Evolutionary conservation across 805 yeast genomes (phyloP).

Genomic region (Hanseniaspora nectarophila): DNA sequence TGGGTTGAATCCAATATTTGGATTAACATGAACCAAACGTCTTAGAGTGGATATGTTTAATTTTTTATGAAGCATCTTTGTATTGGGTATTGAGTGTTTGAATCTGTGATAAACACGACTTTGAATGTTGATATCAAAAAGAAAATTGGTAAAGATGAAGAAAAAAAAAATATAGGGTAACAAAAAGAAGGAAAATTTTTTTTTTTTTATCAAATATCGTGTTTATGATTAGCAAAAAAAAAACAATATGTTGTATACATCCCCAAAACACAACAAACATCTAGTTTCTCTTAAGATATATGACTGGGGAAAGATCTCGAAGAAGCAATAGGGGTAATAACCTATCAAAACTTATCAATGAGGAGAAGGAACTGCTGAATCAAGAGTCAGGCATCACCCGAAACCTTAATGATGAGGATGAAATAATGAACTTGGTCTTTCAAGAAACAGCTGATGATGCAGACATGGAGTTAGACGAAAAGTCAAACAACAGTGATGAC

Average conservation of each 20-base stretch:
- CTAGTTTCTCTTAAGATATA: not conserved
- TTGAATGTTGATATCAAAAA: no score
- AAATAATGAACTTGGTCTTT: conserved; percentile 57
- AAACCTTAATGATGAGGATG: conserved; percentile 53
- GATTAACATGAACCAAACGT: conserved; percentile 4
- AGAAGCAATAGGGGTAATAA: conserved; percentile 87
- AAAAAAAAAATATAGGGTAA: not conserved
- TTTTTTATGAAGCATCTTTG: not conserved
- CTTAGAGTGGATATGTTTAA: not conserved
- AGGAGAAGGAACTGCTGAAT: conserved; percentile 35
- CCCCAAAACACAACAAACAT: not conserved
- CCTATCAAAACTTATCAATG: conserved; percentile 55
- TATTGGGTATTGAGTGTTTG: not conserved
- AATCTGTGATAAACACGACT: no score
- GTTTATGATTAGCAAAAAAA: no score
- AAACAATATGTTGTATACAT: no score
- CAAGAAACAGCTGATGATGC: conserved; percentile 37
- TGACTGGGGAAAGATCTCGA: conserved; percentile 37
- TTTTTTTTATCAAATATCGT: not conserved
- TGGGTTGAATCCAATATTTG: conserved; percentile 12
- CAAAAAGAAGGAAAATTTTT: not conserved
- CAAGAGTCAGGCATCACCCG: not conserved
- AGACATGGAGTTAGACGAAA: conserved; percentile 37
- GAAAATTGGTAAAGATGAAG: not conserved
- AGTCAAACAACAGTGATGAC: conserved; percentile 24